phyloP scores from a whole-genome alignment of 2,329 filamentous ascomycete species.

The Verticillium albo-atrum region DNA sequence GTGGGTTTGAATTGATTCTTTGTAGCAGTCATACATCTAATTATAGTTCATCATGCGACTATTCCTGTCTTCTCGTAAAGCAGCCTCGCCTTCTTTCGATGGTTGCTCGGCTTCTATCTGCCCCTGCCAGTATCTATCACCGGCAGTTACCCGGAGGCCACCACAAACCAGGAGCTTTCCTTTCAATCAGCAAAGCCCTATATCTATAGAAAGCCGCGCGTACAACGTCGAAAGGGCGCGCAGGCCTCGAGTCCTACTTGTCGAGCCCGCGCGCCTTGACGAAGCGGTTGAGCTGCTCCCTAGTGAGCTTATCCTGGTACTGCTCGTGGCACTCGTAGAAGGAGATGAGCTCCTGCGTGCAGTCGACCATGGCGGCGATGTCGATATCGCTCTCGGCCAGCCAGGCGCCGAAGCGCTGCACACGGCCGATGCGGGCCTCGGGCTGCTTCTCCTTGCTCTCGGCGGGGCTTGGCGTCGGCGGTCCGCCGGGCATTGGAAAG shows the following conservation, averaged over 20 bases:
- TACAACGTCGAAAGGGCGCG: background rate
- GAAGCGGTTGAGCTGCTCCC: conserved; percentile 55
- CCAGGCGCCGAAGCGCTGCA: conserved; percentile 68
- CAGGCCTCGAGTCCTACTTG: conserved; percentile 30
- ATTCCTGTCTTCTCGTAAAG: background rate
- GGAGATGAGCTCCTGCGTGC: conserved; percentile 86
- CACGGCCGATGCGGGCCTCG: conserved; percentile 57
- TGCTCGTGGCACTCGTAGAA: conserved; percentile 71
- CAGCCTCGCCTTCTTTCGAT: no score
- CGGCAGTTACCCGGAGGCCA: no score
- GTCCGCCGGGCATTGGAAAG: conserved; percentile 5
- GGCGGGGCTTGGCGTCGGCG: conserved; percentile 7
- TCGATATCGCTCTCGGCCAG: conserved; percentile 82
- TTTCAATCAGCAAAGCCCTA: no score
- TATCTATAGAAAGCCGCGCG: no score
- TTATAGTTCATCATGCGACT: background rate
- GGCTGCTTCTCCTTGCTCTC: conserved; percentile 43
- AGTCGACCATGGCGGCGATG: conserved; percentile 80
- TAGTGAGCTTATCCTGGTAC: conserved; percentile 55
- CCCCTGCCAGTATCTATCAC: no score
- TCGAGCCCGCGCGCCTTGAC: conserved; percentile 54
- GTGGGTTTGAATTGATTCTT: background rate
- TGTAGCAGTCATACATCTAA: background rate
- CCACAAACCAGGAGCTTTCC: no score
- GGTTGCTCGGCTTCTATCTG: no score